phyloP scores from a whole-genome alignment of 2,329 filamentous ascomycete species.

The Endoconidiophora polonica region DNA sequence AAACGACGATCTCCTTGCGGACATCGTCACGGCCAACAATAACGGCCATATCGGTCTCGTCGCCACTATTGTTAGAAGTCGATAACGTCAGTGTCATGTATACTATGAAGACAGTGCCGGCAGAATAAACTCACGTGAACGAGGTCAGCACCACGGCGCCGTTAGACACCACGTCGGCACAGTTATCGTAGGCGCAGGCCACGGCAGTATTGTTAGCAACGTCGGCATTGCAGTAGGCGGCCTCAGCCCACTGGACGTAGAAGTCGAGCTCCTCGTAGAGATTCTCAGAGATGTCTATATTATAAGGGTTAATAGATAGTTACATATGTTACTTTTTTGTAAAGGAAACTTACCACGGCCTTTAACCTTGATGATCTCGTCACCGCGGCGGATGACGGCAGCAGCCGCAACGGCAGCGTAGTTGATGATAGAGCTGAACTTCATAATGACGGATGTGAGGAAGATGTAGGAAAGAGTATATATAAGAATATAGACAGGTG shows the following conservation, averaged over 20 bases:
- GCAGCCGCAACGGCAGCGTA: slow-evolving; percentile 10
- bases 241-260: slow-evolving; percentile 12
- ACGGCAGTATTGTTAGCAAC: slow-evolving; percentile 7
- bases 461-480: background rate
- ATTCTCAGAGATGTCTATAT: slow-evolving; percentile 2
- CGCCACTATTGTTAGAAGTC: slow-evolving; percentile 21
- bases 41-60: slow-evolving; percentile 29
- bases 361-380: slow-evolving; percentile 5
- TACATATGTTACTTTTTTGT: no score
- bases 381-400: slow-evolving; percentile 11
- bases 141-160: slow-evolving; percentile 5
- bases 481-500: background rate
- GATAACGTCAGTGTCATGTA: slow-evolving; percentile 14
- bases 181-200: slow-evolving; percentile 12
- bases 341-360: slow-evolving; percentile 6
- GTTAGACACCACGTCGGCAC: slow-evolving; percentile 6
- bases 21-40: slow-evolving; percentile 34
- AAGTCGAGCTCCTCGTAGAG: slow-evolving; percentile 10
- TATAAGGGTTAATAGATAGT: background rate
- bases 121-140: slow-evolving; percentile 9
- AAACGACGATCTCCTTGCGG: slow-evolving; percentile 38
- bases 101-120: slow-evolving; percentile 8
- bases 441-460: slow-evolving; percentile 6
- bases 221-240: slow-evolving; percentile 11
- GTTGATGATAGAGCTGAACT: slow-evolving; percentile 8